phyloP scores from a whole-genome alignment of 73 alveolate species.

The Halteria grandinella region DNA sequence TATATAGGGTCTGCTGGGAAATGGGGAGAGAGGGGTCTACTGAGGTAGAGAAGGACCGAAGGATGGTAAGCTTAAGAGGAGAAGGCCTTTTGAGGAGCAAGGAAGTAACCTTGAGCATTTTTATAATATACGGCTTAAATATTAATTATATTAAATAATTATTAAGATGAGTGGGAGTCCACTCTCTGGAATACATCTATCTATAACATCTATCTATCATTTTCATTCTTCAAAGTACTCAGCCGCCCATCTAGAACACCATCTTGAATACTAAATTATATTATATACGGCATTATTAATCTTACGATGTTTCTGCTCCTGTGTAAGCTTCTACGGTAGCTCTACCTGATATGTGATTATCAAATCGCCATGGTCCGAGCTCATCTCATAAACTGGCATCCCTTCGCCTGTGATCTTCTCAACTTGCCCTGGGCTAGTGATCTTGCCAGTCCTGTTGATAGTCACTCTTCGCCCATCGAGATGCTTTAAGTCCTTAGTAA shows the following conservation, averaged over 20 bases:
- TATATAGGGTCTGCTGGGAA: too few relatives aligned
- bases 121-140: too few relatives aligned
- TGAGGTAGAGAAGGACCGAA: too few relatives aligned
- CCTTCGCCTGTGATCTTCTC: constrained; percentile 80
- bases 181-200: too few relatives aligned
- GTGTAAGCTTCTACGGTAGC: constrained; percentile 67
- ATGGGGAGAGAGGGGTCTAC: too few relatives aligned
- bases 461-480: constrained; percentile 76
- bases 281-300: constrained; percentile 4
- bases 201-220: too few relatives aligned
- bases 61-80: too few relatives aligned
- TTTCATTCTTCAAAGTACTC: not conserved
- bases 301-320: constrained; percentile 62
- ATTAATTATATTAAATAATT: too few relatives aligned
- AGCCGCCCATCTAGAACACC: constrained; percentile 5
- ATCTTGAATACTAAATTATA: constrained; percentile 19
- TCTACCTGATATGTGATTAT: constrained; percentile 69
- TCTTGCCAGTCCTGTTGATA: constrained; percentile 49
- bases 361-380: constrained; percentile 73
- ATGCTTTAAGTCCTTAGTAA: constrained; percentile 70
- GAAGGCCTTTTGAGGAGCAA: too few relatives aligned
- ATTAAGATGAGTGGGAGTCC: too few relatives aligned
- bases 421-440: constrained; percentile 84
- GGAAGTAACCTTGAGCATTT: too few relatives aligned
- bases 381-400: constrained; percentile 76